Evolutionary conservation across 148 eudicot genomes (phyloP).

Genomic region (Chenopodium suecicum): DNA sequence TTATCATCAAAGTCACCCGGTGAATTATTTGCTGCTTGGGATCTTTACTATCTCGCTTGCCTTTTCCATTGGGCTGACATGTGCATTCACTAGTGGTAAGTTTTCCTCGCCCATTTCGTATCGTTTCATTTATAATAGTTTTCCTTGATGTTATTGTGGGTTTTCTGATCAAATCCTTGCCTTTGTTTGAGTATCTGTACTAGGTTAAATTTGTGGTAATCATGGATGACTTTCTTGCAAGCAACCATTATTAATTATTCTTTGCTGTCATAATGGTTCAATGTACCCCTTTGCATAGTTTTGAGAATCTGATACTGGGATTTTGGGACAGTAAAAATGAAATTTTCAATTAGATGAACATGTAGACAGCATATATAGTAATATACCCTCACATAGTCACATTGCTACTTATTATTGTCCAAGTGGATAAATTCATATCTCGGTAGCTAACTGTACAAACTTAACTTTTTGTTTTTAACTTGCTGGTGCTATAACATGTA

Average conservation of each 20-base stretch:
- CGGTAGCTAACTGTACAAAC: no score
- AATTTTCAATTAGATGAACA: not conserved
- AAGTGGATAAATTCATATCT: no score
- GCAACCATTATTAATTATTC: not conserved
- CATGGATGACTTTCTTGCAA: not conserved
- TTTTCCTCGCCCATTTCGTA: not conserved
- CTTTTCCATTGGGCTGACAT: slow-evolving; percentile 53
- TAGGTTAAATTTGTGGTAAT: not conserved
- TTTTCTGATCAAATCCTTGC: not conserved
- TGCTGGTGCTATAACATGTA: no score
- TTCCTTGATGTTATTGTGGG: not conserved
- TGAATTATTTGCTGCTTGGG: slow-evolving; percentile 62
- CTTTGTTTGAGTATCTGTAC: not conserved
- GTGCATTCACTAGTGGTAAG: slow-evolving; percentile 63
- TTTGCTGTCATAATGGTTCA: not conserved
- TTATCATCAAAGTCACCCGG: slow-evolving; percentile 58
- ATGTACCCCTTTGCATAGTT: no score
- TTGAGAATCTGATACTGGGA: slow-evolving; percentile 4
- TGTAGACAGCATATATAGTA: not conserved
- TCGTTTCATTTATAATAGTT: not conserved
- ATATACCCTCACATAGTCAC: not conserved
- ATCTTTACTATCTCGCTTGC: slow-evolving; percentile 55
- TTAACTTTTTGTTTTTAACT: no score
- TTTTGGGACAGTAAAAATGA: not conserved
- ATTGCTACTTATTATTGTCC: no score